Evolutionary conservation across 768 basidiomycete species (phyloP).

Genomic region (Cystofilobasidium macerans): DNA sequence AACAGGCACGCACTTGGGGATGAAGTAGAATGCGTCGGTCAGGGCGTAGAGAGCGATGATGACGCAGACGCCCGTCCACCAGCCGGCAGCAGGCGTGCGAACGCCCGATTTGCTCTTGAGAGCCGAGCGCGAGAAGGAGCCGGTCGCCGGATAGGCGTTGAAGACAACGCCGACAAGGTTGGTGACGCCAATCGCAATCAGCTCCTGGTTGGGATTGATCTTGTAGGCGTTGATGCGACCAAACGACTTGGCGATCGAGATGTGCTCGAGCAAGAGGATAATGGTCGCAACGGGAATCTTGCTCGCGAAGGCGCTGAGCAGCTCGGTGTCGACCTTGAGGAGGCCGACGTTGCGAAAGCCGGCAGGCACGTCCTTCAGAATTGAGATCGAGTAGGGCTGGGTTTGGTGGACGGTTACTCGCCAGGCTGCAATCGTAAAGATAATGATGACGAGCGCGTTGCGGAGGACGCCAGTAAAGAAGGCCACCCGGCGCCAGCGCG

Average conservation of each 20-base stretch:
- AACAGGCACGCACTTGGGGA: too few relatives aligned
- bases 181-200: constrained; percentile 89
- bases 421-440: constrained; percentile 74
- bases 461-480: constrained; percentile 51
- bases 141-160: constrained; percentile 87
- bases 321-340: constrained; percentile 43
- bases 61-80: constrained; percentile 74
- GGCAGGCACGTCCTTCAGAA: constrained; percentile 65
- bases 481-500: constrained; percentile 41
- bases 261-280: constrained; percentile 77
- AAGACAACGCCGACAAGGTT: constrained; percentile 63
- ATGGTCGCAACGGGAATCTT: constrained; percentile 53
- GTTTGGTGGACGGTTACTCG: constrained; percentile 56
- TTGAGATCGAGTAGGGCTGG: constrained; percentile 62
- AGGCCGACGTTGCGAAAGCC: constrained; percentile 50
- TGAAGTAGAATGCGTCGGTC: constrained; percentile 68
- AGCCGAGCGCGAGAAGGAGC: constrained; percentile 94
- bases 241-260: constrained; percentile 76
- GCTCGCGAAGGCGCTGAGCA: constrained; percentile 58
- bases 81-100: constrained; percentile 80
- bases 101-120: constrained; percentile 93
- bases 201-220: constrained; percentile 46
- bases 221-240: constrained; percentile 81
- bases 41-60: constrained; percentile 87
- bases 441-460: constrained; percentile 51